These are phyloP conservation scores for Macadamia integrifolia DNA, from an alignment of 164 flowering plant genomes.

Conservation along the genomic window DNA sequence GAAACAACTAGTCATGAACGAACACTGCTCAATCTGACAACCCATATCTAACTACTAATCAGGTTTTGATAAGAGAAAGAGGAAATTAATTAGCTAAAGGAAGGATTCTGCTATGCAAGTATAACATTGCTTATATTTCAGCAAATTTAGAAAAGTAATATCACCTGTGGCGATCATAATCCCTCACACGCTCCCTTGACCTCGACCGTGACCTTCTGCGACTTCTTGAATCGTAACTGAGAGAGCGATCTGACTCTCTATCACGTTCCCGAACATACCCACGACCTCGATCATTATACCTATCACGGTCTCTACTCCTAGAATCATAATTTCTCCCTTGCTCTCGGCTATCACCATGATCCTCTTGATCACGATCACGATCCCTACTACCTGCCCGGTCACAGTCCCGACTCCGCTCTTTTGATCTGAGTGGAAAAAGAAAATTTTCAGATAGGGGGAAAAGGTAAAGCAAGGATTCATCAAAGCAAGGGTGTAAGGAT, in stretches of 20 bases:
- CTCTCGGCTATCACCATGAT: constrained; percentile 53
- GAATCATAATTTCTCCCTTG: constrained; percentile 54
- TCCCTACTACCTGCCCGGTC: constrained; percentile 30
- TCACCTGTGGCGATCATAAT: constrained; percentile 83
- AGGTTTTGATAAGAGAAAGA: too few species aligned
- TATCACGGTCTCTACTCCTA: constrained; percentile 60
- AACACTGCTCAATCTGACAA: too few species aligned
- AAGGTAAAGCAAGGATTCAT: not conserved
- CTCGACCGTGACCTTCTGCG: constrained; percentile 78
- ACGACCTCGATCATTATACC: constrained; percentile 58
- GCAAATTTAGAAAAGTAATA: not conserved
- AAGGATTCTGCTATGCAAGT: too few species aligned
- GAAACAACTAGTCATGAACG: too few species aligned
- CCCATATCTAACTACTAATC: too few species aligned
- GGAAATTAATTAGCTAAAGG: too few species aligned
- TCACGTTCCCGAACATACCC: constrained; percentile 59
- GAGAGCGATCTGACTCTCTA: constrained; percentile 52
- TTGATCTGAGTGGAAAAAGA: constrained; percentile 44
- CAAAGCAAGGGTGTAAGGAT: not conserved
- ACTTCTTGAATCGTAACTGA: constrained; percentile 65
- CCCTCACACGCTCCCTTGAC: constrained; percentile 71
- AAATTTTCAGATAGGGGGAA: not conserved
- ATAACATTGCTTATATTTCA: too few species aligned
- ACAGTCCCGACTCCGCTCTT: constrained; percentile 60
- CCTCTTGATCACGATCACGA: constrained; percentile 44